phyloP scores from a whole-genome alignment of 345 rosid species.

The Viola odorata region DNA sequence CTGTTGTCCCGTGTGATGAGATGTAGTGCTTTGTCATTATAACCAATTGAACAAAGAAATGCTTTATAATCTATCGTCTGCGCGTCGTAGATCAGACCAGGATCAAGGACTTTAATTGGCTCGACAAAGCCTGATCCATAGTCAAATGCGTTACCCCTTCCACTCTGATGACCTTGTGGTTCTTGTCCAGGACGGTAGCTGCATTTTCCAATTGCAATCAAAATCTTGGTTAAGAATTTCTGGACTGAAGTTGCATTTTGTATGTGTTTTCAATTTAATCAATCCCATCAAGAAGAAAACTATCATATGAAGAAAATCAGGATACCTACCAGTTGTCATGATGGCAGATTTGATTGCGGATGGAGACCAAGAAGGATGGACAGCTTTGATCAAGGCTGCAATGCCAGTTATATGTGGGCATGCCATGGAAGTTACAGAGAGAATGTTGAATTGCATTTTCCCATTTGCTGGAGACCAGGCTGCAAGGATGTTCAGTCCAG shows the following conservation, averaged over 20 bases:
- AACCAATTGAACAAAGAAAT: constrained; percentile 48
- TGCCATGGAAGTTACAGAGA: constrained; percentile 73
- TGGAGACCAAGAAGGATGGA: constrained; percentile 50
- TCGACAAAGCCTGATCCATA: constrained; percentile 48
- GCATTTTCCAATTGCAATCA: constrained; percentile 23
- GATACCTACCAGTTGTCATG: constrained; percentile 58
- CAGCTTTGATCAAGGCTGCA: constrained; percentile 51
- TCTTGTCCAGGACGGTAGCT: constrained; percentile 38
- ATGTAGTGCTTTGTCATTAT: constrained; percentile 38
- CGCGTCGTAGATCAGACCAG: constrained; percentile 44
- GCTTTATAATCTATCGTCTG: constrained; percentile 34
- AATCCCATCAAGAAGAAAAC: neutral
- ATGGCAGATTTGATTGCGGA: constrained; percentile 64
- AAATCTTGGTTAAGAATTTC: constrained; percentile 9
- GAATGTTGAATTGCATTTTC: constrained; percentile 39
- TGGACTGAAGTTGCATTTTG: neutral
- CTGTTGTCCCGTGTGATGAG: constrained; percentile 43
- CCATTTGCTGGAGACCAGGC: constrained; percentile 53
- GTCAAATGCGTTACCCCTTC: constrained; percentile 47
- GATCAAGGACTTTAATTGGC: constrained; percentile 39
- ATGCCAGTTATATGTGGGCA: constrained; percentile 67
- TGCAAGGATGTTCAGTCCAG: constrained; percentile 54
- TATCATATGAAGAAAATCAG: neutral
- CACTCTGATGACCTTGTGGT: constrained; percentile 30
- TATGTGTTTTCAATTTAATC: neutral